Evolutionary conservation across 1,139 yeast genomes (phyloP).

Genomic region (Taiozyma sp.): DNA sequence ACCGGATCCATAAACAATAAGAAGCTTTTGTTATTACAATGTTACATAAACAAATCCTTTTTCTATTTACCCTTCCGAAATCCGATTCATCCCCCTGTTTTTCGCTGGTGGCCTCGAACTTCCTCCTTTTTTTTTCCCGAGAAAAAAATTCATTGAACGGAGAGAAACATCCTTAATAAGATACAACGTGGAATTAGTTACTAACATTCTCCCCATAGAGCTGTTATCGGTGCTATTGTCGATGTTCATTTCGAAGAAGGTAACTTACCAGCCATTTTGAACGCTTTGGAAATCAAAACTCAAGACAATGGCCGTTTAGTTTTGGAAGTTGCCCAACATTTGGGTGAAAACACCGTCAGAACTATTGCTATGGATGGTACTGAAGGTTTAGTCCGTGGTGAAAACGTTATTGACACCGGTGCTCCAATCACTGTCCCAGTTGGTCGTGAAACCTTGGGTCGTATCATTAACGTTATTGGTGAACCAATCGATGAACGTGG

Average conservation of each 20-base stretch:
- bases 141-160: background rate
- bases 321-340: conserved; percentile 98
- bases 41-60: no score
- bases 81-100: background rate
- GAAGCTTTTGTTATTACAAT: no score
- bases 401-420: conserved; percentile 88
- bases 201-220: conserved; percentile 43
- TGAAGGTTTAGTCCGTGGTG: conserved; percentile 99
- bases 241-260: conserved; percentile 99
- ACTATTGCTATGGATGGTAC: conserved; percentile 99
- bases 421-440: conserved; percentile 98
- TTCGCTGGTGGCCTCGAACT: background rate
- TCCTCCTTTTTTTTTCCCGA: background rate
- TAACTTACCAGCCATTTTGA: conserved; percentile 93
- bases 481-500: conserved; percentile 99
- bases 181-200: background rate
- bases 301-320: conserved; percentile 67
- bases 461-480: conserved; percentile 98
- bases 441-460: conserved; percentile 98
- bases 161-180: background rate
- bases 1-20: background rate
- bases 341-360: conserved; percentile 99
- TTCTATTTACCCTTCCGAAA: background rate
- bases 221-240: conserved; percentile 99
- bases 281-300: conserved; percentile 86